Percentiles rank a stretch among this genome's conserved stretches.
Conservation (phyloP, 78 protist species). For the Dictyostelium intermedium region DNA sequence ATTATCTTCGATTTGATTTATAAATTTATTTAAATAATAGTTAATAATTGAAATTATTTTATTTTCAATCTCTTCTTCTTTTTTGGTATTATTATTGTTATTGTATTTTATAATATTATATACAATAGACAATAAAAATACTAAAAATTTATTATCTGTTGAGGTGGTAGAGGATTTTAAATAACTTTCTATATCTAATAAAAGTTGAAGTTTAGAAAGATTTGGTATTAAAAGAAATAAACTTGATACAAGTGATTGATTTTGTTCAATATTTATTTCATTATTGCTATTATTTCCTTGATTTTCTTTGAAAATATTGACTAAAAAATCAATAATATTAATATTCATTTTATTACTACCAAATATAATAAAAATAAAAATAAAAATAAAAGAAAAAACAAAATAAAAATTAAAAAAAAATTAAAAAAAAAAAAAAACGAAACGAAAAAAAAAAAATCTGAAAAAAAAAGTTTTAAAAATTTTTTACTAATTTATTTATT, state of each 20-base stretch:
- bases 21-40: not conserved
- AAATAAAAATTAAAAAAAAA: not conserved
- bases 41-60: not conserved
- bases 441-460: too few species aligned
- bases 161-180: not conserved
- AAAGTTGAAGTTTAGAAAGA: not conserved
- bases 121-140: slow-evolving; percentile 3
- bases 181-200: not conserved
- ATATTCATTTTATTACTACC: not conserved
- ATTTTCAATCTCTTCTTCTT: not conserved
- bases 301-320: not conserved
- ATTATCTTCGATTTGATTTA: not conserved
- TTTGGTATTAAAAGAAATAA: slow-evolving; percentile 6
- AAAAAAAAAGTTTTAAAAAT: too few species aligned
- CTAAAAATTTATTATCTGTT: not conserved
- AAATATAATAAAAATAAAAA: not conserved
- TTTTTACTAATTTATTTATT: not conserved
- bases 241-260: slow-evolving; percentile 1
- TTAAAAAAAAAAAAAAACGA: too few species aligned
- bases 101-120: not conserved
- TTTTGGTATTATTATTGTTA: not conserved
- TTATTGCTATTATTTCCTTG: not conserved
- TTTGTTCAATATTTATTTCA: slow-evolving; percentile 1
- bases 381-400: not conserved
- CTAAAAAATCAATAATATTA: not conserved